Evolutionary conservation across 805 yeast genomes (phyloP), one percentile per base, ranked within the genome.

Genomic region (Candida insectalens): DNA sequence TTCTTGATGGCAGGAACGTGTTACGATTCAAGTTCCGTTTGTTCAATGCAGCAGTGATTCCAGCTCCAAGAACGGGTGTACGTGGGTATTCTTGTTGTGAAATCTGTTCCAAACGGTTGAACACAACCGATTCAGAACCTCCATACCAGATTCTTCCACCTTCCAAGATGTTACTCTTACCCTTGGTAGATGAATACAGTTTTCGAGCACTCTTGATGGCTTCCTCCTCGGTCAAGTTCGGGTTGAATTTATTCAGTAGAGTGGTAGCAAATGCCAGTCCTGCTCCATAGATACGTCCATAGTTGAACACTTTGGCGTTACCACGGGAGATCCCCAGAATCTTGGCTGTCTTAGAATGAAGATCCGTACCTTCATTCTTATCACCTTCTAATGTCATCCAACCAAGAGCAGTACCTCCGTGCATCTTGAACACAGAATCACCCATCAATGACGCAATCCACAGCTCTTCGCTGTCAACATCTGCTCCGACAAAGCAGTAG

Each of bases 301-400:
- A 92, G 52, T 92, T 92, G 67, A 92, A 94, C 6, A 88, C 74
- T 48, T 92, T 92, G 5, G 98, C 98, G 42, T 92, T 94, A 47
- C 80, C 77, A 55, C 99, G 68, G 18, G 83, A 74, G 33, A 94
- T 88, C 0, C 95, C 95, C 51, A 92, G 59, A 44, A 94, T 87
- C 8, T 69, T 67, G 0, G 98, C 96, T 0, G 97, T 92, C 44
- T 83, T 87, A 0, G 96, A 85, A 53, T 92, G 99, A 39, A 94
- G 60, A 59, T 92, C 99, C 0, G 99, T 94, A 4, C 92, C 94
- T 35, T 82, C 89, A 36, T 63, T 66, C 58, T 92, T 92, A 4
- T 89, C 77, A 14, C 99, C 99, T 62, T 92, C 99, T 36, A 92
- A 65, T 2, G 96, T 88, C 99, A 92, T 94, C 98, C 98, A 94